A percentile compares a stretch with the other conserved stretches of the same genome.
Conservation (phyloP, 2,329 filamentous ascomycete species). For the Aspergillus caelatus region DNA sequence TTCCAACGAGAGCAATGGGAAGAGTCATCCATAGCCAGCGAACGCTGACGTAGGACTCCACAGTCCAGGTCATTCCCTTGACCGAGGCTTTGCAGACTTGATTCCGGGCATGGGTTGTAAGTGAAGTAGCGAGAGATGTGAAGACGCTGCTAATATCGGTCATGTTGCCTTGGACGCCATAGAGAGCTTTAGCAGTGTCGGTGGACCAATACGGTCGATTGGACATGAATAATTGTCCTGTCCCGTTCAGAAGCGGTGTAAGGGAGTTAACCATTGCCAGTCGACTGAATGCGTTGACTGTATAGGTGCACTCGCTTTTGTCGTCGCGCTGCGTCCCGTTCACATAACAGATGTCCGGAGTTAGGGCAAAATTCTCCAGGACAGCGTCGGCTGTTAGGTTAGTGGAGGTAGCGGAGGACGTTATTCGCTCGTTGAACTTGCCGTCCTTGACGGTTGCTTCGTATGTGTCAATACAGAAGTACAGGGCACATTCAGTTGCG, state of each 20-base stretch:
- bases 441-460: slow-evolving; percentile 21
- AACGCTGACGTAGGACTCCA: slow-evolving; percentile 25
- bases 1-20: slow-evolving; percentile 23
- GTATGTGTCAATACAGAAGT: slow-evolving; percentile 28
- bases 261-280: slow-evolving; percentile 26
- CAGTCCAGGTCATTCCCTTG: slow-evolving; percentile 22
- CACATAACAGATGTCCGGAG: slow-evolving; percentile 25
- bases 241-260: slow-evolving; percentile 18
- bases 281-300: slow-evolving; percentile 22
- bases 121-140: slow-evolving; percentile 18
- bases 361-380: slow-evolving; percentile 11
- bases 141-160: slow-evolving; percentile 24
- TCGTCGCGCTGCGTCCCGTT: slow-evolving; percentile 19
- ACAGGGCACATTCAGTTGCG: slow-evolving; percentile 28
- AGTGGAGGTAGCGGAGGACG: slow-evolving; percentile 13
- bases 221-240: slow-evolving; percentile 19
- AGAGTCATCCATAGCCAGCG: slow-evolving; percentile 29
- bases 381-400: slow-evolving; percentile 13
- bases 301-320: slow-evolving; percentile 21
- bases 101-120: slow-evolving; percentile 25
- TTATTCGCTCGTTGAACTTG: slow-evolving; percentile 19
- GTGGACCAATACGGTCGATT: slow-evolving; percentile 26
- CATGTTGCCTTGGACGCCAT: slow-evolving; percentile 23
- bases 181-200: slow-evolving; percentile 24
- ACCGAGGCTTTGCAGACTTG: slow-evolving; percentile 19